Evolutionary conservation across 2,329 filamentous ascomycete species (phyloP).

Genomic region (Ascochyta viciae-villosae): DNA sequence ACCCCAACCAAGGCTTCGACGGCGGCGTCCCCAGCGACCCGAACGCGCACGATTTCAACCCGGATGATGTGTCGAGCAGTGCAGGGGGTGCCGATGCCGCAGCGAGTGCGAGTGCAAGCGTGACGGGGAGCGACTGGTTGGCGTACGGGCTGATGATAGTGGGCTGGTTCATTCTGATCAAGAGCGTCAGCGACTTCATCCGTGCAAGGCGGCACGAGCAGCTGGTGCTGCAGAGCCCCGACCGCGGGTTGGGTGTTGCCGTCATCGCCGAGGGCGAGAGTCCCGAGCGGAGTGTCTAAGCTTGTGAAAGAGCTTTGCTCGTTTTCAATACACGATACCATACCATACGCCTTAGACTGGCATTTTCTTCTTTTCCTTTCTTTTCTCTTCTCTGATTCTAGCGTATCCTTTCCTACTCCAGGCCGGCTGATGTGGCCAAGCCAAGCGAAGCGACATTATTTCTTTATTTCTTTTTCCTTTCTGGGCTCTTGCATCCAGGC

Average conservation of each 20-base stretch:
- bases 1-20: slow-evolving; percentile 59
- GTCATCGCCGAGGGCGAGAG: slow-evolving; percentile 87
- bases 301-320: background rate
- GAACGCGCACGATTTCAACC: slow-evolving; percentile 88
- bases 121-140: slow-evolving; percentile 83
- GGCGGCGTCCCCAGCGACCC: slow-evolving; percentile 79
- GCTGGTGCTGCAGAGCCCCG: slow-evolving; percentile 89
- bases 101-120: slow-evolving; percentile 54
- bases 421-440: background rate
- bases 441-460: too few relatives aligned
- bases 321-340: too few relatives aligned
- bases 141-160: slow-evolving; percentile 95
- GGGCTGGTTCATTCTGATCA: slow-evolving; percentile 96
- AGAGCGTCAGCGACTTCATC: slow-evolving; percentile 90
- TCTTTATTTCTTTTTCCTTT: too few relatives aligned
- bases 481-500: too few relatives aligned
- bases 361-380: slow-evolving; percentile 3
- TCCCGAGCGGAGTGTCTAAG: slow-evolving; percentile 66
- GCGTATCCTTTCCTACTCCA: slow-evolving; percentile 3
- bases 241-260: slow-evolving; percentile 82
- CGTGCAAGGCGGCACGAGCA: slow-evolving; percentile 89
- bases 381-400: slow-evolving; percentile 6
- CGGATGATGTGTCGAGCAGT: slow-evolving; percentile 64
- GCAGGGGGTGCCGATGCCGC: slow-evolving; percentile 44
- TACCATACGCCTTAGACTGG: slow-evolving; percentile 13